A percentile compares a stretch with the other conserved stretches of the same genome.
Evolutionary conservation across 2,329 filamentous ascomycete species (phyloP).

Genomic region (Cladosporium austrohemisphaericum): DNA sequence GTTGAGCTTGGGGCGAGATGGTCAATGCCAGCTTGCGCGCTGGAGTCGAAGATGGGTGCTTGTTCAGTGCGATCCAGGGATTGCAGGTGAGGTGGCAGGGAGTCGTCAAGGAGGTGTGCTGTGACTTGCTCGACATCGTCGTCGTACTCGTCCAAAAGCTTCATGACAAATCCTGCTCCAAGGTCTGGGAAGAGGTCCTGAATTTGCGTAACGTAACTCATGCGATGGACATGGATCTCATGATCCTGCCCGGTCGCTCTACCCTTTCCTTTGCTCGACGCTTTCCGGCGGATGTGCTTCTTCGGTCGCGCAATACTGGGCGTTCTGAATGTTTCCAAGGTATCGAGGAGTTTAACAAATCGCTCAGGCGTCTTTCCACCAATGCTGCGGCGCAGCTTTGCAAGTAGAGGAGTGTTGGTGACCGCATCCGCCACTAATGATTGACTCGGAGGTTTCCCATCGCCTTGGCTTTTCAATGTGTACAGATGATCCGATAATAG

Average conservation of each 20-base stretch:
- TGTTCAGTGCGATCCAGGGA: conserved; percentile 61
- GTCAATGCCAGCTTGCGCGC: conserved; percentile 26
- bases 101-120: conserved; percentile 74
- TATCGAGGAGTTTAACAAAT: conserved; percentile 58
- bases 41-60: conserved; percentile 44
- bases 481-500: conserved; percentile 81
- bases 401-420: conserved; percentile 72
- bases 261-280: conserved; percentile 63
- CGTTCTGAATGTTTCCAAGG: conserved; percentile 56
- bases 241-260: conserved; percentile 30
- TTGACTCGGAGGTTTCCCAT: conserved; percentile 51
- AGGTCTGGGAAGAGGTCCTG: conserved; percentile 90
- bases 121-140: conserved; percentile 77
- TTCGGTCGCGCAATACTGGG: conserved; percentile 51
- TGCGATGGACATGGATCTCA: conserved; percentile 69
- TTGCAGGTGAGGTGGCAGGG: conserved; percentile 66
- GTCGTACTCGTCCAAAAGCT: conserved; percentile 72
- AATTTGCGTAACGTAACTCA: conserved; percentile 84
- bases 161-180: conserved; percentile 75
- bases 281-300: conserved; percentile 54
- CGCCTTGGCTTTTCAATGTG: conserved; percentile 67
- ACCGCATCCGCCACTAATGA: conserved; percentile 79
- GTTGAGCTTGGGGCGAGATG: conserved; percentile 58
- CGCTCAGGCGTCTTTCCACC: conserved; percentile 52
- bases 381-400: conserved; percentile 56